Percentiles rank a stretch among this genome's conserved stretches.
Evolutionary conservation across 139 green algal genomes (phyloP).

Genomic region (Pleodorina starrii): DNA sequence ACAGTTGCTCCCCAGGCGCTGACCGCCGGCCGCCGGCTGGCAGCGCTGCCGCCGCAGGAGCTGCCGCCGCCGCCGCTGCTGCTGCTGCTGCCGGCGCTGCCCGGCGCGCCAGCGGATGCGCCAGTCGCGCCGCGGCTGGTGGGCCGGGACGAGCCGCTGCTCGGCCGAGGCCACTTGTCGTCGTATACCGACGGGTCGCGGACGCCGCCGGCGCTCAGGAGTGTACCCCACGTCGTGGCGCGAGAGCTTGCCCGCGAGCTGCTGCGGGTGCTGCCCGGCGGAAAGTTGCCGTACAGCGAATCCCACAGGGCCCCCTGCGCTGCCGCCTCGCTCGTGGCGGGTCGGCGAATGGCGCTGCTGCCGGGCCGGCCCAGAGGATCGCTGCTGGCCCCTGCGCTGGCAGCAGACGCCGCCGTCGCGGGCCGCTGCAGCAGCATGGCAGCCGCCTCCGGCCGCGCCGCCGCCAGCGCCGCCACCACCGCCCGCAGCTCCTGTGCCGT

Average conservation of each 20-base stretch:
- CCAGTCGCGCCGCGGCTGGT: not conserved
- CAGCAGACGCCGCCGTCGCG: not conserved
- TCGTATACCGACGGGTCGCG: constrained; percentile 8
- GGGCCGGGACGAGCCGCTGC: not conserved
- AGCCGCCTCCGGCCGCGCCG: not conserved
- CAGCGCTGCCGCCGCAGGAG: not conserved
- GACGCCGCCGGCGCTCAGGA: not conserved
- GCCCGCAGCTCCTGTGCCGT: not conserved
- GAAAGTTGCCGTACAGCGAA: not conserved
- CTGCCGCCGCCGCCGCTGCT: not conserved
- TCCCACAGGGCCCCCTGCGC: not conserved
- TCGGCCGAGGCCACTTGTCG: not conserved
- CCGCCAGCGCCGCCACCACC: constrained; percentile 18
- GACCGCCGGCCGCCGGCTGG: not conserved
- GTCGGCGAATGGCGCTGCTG: not conserved
- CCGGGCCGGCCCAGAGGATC: not conserved
- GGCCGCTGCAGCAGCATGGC: constrained; percentile 7
- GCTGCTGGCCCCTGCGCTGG: not conserved
- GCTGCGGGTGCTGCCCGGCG: not conserved
- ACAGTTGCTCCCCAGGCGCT: not conserved
- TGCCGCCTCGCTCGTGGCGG: not conserved
- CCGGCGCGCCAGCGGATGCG: not conserved
- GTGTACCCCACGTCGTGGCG: not conserved
- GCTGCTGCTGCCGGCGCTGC: not conserved
- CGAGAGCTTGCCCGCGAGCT: not conserved